phyloP scores from a whole-genome alignment of 345 rosid species.

The Tarenaya hassleriana region DNA sequence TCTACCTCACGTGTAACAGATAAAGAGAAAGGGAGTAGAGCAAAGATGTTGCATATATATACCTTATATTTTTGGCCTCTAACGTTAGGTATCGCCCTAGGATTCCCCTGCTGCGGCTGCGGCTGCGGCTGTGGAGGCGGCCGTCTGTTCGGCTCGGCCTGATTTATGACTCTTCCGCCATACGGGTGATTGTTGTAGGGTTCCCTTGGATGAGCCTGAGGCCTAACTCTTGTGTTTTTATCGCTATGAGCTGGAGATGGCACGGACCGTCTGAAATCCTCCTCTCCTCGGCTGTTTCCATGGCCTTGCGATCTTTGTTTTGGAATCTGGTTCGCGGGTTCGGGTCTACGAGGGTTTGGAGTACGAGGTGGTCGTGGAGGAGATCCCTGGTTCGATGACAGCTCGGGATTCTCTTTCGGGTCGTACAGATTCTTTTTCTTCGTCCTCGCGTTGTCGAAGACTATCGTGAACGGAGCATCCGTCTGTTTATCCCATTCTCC shows the following conservation, averaged over 20 bases:
- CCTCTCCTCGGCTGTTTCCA: constrained; percentile 37
- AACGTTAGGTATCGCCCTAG: constrained; percentile 3
- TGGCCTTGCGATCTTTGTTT: constrained; percentile 7
- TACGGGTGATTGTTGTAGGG: constrained; percentile 20
- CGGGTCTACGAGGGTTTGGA: constrained; percentile 18
- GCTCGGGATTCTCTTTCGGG: constrained; percentile 18
- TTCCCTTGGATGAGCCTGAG: constrained; percentile 1
- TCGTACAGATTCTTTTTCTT: constrained; percentile 27
- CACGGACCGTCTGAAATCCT: constrained; percentile 33
- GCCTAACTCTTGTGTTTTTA: not conserved
- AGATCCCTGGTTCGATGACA: constrained; percentile 5
- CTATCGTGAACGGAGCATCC: constrained; percentile 29
- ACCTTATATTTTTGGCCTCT: constrained; percentile 5
- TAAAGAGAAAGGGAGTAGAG: too few species aligned
- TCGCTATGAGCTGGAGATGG: constrained; percentile 42
- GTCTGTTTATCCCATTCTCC: constrained; percentile 31
- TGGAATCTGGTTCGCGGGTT: constrained; percentile 16
- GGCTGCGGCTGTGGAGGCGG: constrained; percentile 14
- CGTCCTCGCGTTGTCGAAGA: constrained; percentile 30
- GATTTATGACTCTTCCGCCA: constrained; percentile 21
- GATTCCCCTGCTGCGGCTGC: constrained; percentile 16
- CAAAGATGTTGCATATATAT: too few species aligned
- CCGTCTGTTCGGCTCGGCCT: not conserved
- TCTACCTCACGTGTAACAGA: too few species aligned
- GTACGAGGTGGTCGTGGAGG: constrained; percentile 23